Base-by-base conservation (phyloP, 257 asterid genomes). In the Asclepias syriaca region DNA sequence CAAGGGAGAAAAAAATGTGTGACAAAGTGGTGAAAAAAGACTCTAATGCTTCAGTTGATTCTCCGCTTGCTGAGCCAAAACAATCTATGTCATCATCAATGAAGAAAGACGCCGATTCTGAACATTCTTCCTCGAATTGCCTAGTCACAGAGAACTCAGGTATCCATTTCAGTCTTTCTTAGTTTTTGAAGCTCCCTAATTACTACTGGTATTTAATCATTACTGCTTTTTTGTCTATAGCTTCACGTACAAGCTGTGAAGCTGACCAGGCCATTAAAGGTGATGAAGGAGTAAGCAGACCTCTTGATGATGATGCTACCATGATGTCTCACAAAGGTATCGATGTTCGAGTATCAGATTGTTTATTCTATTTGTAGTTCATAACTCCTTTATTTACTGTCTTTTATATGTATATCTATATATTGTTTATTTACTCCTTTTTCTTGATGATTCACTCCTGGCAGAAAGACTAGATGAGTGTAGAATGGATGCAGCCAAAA, bases 381-480 rank as follows among this genome's bases (percentile, higher is more conserved):
- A 32, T 66, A 18, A 18, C 27, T 24, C 27, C 27, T 24, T 7
- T 58, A 8, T 58, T 22, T 21, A 4, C 6, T 9, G 1, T 16
- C n/a, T 21, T 22, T 6, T 54, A 12, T n/a, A 18, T 54, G 27
- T n/a, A 18, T 54, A 54, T 19, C 7, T 6, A 6, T 19, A 43
- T 6, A 6, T 19, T 16, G 3, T n/a, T 54, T 32, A 32, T n/a
- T 22, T 22, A 21, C 8, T 43, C 21, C 5, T 60, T 27, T 43
- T 69, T 8, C 48, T 34, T 53, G 54, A 32, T 61, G 4, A 51
- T 39, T 40, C 45, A 43, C 43, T 6, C 68, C 57, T 61, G 67
- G 37, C 81, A 72, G 84, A 54, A 69, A 75, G 73, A 48, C 79
- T 71, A 79, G 85, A 82, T 57, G 72, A 73, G 77, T 77, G 77